Evolutionary conservation across 2,329 filamentous ascomycete species (phyloP).

Genomic region (Penicillium janthinellum): DNA sequence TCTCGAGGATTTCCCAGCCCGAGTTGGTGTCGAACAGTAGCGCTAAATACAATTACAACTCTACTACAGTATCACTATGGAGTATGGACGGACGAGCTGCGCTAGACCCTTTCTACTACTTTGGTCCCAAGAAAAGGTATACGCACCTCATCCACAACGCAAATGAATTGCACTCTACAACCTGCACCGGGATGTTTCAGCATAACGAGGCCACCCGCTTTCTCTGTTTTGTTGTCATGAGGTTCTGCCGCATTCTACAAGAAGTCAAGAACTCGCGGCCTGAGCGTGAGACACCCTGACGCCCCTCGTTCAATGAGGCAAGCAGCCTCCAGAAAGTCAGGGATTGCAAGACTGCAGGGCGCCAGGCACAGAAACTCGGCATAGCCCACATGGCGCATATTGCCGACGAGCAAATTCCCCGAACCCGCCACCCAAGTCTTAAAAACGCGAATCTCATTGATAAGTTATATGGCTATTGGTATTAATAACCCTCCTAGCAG

Average conservation of each 20-base stretch:
- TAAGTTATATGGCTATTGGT: background rate
- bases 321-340: background rate
- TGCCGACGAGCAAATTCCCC: background rate
- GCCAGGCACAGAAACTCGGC: background rate
- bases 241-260: background rate
- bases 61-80: background rate
- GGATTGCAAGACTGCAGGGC: background rate
- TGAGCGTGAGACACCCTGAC: slow-evolving; percentile 10
- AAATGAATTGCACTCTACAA: slow-evolving; percentile 5
- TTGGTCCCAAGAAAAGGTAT: background rate
- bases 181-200: slow-evolving; percentile 5
- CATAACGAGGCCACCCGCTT: background rate
- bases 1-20: background rate
- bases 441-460: slow-evolving; percentile 5
- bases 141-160: slow-evolving; percentile 1
- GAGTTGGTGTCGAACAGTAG: background rate
- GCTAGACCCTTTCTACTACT: background rate
- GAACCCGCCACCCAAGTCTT: slow-evolving; percentile 10
- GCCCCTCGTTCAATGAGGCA: slow-evolving; percentile 7
- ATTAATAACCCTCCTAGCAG: background rate
- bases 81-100: background rate
- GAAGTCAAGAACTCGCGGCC: slow-evolving; percentile 6
- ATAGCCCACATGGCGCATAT: background rate
- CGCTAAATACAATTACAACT: too few species aligned
- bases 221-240: background rate